phyloP scores from a whole-genome alignment of 2,329 filamentous ascomycete species.

The Tolypocladium endophyticum region DNA sequence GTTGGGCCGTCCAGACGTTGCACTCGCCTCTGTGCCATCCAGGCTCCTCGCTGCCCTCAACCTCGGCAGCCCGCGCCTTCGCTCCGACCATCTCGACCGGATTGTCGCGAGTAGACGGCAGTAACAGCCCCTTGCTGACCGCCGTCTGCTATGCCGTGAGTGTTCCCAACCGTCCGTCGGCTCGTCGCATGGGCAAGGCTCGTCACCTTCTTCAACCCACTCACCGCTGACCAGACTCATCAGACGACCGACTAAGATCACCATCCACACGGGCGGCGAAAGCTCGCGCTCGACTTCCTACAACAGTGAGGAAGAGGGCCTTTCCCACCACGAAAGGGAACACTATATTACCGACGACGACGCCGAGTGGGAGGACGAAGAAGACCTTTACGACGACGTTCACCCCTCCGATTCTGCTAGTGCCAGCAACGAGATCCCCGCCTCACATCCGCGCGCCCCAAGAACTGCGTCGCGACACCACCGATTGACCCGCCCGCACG shows the following conservation, averaged over 20 bases:
- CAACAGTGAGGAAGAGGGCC: conserved; percentile 28
- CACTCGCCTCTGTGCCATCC: conserved; percentile 2
- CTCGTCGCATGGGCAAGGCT: conserved; percentile 2
- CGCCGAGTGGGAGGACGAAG: conserved; percentile 28
- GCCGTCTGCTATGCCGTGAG: conserved; percentile 34
- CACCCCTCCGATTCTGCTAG: conserved; percentile 52
- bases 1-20: neutral
- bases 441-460: conserved; percentile 8
- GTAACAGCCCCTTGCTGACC: conserved; percentile 12
- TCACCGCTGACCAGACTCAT: conserved; percentile 14
- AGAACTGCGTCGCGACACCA: conserved; percentile 18
- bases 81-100: conserved; percentile 33
- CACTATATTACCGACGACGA: conserved; percentile 24
- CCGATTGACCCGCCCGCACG: conserved; percentile 21
- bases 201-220: conserved; percentile 7
- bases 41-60: conserved; percentile 2
- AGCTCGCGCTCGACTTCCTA: conserved; percentile 22
- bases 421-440: conserved; percentile 22
- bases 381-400: conserved; percentile 34
- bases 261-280: conserved; percentile 16
- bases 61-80: conserved; percentile 21
- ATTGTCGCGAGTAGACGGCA: conserved; percentile 37
- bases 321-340: conserved; percentile 19
- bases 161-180: conserved; percentile 12
- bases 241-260: conserved; percentile 15